A percentile compares a stretch with the other conserved stretches of the same genome.
Conservation (phyloP, 257 asterid genomes). For the Salvia miltiorrhiza region DNA sequence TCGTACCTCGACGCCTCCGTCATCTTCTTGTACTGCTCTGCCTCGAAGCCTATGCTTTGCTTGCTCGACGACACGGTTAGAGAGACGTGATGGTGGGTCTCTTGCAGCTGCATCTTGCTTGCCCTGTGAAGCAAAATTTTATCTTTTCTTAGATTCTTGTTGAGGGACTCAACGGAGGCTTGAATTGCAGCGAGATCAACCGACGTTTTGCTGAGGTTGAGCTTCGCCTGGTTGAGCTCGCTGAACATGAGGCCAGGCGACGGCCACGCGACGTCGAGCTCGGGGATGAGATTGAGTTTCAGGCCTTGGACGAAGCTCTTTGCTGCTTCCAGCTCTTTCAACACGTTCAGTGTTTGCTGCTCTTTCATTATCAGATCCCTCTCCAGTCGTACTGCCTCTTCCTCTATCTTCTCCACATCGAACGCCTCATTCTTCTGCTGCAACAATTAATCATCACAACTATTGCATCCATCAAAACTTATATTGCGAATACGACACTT, state of each 20-base stretch:
- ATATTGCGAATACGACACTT: too few species aligned
- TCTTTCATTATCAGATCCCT: slow-evolving; percentile 61
- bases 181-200: slow-evolving; percentile 70
- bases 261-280: slow-evolving; percentile 34
- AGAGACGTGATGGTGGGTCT: too few species aligned
- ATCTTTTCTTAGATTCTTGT: slow-evolving; percentile 53
- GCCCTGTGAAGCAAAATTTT: slow-evolving; percentile 30
- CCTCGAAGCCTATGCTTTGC: too few species aligned
- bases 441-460: background rate
- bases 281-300: slow-evolving; percentile 51
- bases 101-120: slow-evolving; percentile 20
- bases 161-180: slow-evolving; percentile 77
- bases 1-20: slow-evolving; percentile 86
- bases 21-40: slow-evolving; percentile 80
- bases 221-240: slow-evolving; percentile 68
- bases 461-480: too few species aligned
- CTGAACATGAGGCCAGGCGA: slow-evolving; percentile 53
- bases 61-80: too few species aligned
- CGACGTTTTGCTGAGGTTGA: slow-evolving; percentile 61
- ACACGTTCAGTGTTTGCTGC: slow-evolving; percentile 56
- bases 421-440: slow-evolving; percentile 39
- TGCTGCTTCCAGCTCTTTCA: slow-evolving; percentile 63
- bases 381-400: slow-evolving; percentile 53
- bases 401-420: slow-evolving; percentile 50
- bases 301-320: slow-evolving; percentile 56